Conservation (phyloP, 352 stramenopile species). For the Globisporangium spinosum region DNA sequence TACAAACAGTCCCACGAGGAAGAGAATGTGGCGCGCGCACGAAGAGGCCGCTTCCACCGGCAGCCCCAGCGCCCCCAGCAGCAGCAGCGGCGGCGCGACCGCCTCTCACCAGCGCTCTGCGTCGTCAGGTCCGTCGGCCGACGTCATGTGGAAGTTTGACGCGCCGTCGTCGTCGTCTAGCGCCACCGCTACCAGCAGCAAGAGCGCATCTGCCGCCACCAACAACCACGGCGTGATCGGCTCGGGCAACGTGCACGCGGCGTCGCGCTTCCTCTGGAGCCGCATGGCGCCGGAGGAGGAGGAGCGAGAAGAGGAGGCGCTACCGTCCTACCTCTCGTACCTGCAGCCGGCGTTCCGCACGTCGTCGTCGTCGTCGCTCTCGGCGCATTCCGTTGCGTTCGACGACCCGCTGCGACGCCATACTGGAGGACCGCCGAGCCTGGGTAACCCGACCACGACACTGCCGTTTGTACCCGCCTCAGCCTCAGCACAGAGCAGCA, state of each 20-base stretch:
- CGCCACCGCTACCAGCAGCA: not conserved
- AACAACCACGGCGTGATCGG: slow-evolving; percentile 37
- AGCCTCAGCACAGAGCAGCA: slow-evolving; percentile 1
- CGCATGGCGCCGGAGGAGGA: slow-evolving; percentile 62
- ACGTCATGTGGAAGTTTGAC: slow-evolving; percentile 17
- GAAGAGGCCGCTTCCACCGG: not conserved
- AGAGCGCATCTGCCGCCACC: not conserved
- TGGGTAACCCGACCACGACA: slow-evolving; percentile 7
- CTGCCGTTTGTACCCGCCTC: slow-evolving; percentile 14
- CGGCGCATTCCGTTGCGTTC: slow-evolving; percentile 3
- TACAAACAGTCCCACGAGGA: not conserved
- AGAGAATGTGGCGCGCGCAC: slow-evolving; percentile 17
- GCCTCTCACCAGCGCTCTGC: not conserved
- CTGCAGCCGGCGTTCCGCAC: slow-evolving; percentile 46
- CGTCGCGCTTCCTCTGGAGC: slow-evolving; percentile 50
- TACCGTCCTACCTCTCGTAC: slow-evolving; percentile 72
- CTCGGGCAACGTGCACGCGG: slow-evolving; percentile 24
- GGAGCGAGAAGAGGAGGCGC: slow-evolving; percentile 64
- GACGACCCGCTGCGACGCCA: slow-evolving; percentile 13
- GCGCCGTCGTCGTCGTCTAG: not conserved
- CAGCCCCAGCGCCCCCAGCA: not conserved
- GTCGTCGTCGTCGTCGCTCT: slow-evolving; percentile 10
- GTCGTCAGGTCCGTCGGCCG: not conserved
- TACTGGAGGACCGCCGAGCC: slow-evolving; percentile 13
- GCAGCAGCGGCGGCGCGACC: not conserved